Evolutionary conservation across 2,329 filamentous ascomycete genomes (phyloP).

Genomic region (Colletotrichum caudatum): DNA sequence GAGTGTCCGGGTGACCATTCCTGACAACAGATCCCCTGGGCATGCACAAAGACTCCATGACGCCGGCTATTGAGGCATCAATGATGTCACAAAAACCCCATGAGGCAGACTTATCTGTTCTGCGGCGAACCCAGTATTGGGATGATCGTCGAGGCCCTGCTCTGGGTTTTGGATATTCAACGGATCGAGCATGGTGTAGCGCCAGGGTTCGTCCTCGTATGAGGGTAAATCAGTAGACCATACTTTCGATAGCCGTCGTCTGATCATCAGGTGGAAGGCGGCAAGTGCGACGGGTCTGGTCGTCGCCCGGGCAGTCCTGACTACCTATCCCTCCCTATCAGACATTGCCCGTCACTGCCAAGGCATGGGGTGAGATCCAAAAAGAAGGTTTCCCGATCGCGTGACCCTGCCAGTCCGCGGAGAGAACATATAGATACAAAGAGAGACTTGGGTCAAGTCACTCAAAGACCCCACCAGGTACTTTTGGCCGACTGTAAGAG

Average conservation of each 20-base stretch:
- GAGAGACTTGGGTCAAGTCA: slow-evolving; percentile 26
- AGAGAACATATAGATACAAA: slow-evolving; percentile 26
- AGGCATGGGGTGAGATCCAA: slow-evolving; percentile 10
- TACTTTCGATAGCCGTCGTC: slow-evolving; percentile 19
- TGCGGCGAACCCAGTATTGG: background rate
- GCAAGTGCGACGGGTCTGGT: background rate
- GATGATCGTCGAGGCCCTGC: background rate
- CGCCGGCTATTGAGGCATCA: background rate
- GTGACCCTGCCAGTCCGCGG: background rate
- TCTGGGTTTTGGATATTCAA: background rate
- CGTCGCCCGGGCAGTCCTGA: slow-evolving; percentile 9
- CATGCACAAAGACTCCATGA: background rate
- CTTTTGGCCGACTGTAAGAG: too few relatives aligned
- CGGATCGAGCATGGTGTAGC: background rate
- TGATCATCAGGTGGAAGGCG: background rate
- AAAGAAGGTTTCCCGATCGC: background rate
- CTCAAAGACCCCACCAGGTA: slow-evolving; percentile 6
- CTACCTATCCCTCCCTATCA: background rate
- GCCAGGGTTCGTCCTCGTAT: background rate
- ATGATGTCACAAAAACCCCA: too few relatives aligned
- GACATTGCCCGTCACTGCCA: slow-evolving; percentile 4
- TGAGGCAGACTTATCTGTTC: background rate
- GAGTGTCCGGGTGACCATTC: background rate
- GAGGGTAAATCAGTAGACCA: background rate
- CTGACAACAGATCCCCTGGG: background rate